A percentile compares a stretch with the other conserved stretches of the same genome.
These are phyloP conservation scores for Colletotrichum melonis DNA, from an alignment of 2,329 filamentous ascomycete species.

Conservation along the genomic window DNA sequence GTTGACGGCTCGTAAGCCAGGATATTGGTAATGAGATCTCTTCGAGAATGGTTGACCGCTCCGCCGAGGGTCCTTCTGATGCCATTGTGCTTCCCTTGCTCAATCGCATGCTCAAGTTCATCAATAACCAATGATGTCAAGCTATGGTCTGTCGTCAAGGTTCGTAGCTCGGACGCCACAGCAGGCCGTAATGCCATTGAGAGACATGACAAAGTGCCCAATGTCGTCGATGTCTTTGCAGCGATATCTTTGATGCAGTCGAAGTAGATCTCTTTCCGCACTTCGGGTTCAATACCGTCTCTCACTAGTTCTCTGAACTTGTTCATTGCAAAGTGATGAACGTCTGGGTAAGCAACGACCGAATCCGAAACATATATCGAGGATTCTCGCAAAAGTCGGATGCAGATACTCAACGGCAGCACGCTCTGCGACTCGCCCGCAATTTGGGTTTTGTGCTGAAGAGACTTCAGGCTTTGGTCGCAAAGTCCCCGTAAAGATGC, in stretches of 20 bases:
- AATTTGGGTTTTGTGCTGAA: slow-evolving; percentile 56
- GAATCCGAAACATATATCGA: slow-evolving; percentile 65
- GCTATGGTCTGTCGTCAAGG: slow-evolving; percentile 70
- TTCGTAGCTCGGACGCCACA: slow-evolving; percentile 62
- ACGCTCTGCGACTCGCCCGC: slow-evolving; percentile 48
- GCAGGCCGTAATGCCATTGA: slow-evolving; percentile 59
- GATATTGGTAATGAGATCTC: slow-evolving; percentile 67
- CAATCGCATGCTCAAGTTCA: slow-evolving; percentile 70
- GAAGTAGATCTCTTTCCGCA: slow-evolving; percentile 71
- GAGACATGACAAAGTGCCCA: slow-evolving; percentile 80
- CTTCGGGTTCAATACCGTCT: slow-evolving; percentile 63
- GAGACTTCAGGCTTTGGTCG: slow-evolving; percentile 63
- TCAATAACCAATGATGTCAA: slow-evolving; percentile 71
- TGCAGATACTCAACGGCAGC: slow-evolving; percentile 62
- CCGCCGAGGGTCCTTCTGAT: slow-evolving; percentile 59
- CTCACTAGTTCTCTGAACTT: slow-evolving; percentile 71
- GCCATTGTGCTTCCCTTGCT: slow-evolving; percentile 51
- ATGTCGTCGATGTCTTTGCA: slow-evolving; percentile 69
- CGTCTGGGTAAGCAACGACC: slow-evolving; percentile 67
- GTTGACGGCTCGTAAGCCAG: slow-evolving; percentile 71
- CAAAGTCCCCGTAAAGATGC: slow-evolving; percentile 71
- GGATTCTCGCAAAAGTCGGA: slow-evolving; percentile 79
- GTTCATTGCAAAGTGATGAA: slow-evolving; percentile 72
- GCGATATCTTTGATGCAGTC: slow-evolving; percentile 77
- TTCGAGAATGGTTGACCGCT: slow-evolving; percentile 62